Evolutionary conservation across 129 eudicot genomes (phyloP).

Genomic region (Helichrysum umbraculigerum): DNA sequence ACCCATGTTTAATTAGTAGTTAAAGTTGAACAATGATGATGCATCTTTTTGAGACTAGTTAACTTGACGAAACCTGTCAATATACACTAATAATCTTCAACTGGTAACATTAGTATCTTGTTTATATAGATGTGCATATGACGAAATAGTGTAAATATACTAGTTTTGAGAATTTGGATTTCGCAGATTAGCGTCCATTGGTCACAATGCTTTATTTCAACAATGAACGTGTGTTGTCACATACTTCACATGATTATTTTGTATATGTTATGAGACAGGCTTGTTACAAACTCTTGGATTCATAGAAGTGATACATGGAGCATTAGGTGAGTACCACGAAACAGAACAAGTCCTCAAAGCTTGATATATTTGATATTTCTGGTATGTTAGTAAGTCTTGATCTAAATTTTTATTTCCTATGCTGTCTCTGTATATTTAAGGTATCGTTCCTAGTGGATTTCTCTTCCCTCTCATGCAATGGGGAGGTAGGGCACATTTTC

Average conservation of each 20-base stretch:
- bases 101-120: neutral
- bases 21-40: neutral
- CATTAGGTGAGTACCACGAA: slow-evolving; percentile 50
- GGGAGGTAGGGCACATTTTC: slow-evolving; percentile 86
- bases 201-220: neutral
- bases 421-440: slow-evolving; percentile 35
- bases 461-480: slow-evolving; percentile 88
- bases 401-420: neutral
- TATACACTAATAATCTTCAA: too few species aligned
- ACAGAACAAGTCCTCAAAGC: neutral
- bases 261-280: slow-evolving; percentile 42
- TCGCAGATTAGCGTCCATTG: neutral
- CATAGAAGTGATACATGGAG: slow-evolving; percentile 93
- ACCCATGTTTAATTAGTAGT: neutral
- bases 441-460: slow-evolving; percentile 91
- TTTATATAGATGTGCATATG: neutral
- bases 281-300: slow-evolving; percentile 70
- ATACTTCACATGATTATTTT: slow-evolving; percentile 5
- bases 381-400: slow-evolving; percentile 1
- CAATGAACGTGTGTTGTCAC: neutral
- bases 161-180: neutral
- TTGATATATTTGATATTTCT: slow-evolving; percentile 1
- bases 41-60: too few species aligned
- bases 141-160: neutral
- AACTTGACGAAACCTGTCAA: slow-evolving; percentile 1